These are phyloP conservation scores for Sporothrix brunneoviolacea DNA, from an alignment of 2,329 filamentous ascomycete genomes.

Conservation along the genomic window DNA sequence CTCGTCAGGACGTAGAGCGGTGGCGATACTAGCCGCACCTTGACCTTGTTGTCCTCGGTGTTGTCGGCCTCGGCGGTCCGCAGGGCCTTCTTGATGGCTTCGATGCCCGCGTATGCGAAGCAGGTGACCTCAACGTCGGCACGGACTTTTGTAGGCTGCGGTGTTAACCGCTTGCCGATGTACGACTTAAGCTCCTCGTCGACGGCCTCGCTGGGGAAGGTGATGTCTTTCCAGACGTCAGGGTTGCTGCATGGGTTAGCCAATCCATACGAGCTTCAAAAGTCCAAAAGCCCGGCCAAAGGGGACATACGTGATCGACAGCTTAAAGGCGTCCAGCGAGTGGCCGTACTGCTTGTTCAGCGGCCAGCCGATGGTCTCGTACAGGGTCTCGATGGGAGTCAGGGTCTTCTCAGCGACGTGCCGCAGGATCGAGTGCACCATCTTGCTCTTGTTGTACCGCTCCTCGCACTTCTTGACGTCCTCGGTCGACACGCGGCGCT, in stretches of 20 bases:
- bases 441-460: conserved; percentile 99
- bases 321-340: conserved; percentile 95
- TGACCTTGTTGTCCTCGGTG: conserved; percentile 87
- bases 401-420: conserved; percentile 97
- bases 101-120: conserved; percentile 95
- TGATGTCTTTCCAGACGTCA: conserved; percentile 89
- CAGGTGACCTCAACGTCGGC: conserved; percentile 96
- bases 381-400: conserved; percentile 88
- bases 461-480: conserved; percentile 98
- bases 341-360: conserved; percentile 97
- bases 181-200: conserved; percentile 88
- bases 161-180: conserved; percentile 94
- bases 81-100: conserved; percentile 91
- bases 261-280: neutral
- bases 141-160: conserved; percentile 97
- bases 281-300: neutral
- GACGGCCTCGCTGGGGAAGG: conserved; percentile 78
- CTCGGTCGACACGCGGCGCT: conserved; percentile 94
- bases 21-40: conserved; percentile 96
- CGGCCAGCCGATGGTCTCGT: conserved; percentile 93
- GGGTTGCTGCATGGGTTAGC: conserved; percentile 68
- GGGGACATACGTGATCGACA: conserved; percentile 79
- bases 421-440: conserved; percentile 97
- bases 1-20: conserved; percentile 94
- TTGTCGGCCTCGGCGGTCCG: conserved; percentile 88